phyloP scores from a whole-genome alignment of 805 yeast genomes.

The Metschnikowia anglica region DNA sequence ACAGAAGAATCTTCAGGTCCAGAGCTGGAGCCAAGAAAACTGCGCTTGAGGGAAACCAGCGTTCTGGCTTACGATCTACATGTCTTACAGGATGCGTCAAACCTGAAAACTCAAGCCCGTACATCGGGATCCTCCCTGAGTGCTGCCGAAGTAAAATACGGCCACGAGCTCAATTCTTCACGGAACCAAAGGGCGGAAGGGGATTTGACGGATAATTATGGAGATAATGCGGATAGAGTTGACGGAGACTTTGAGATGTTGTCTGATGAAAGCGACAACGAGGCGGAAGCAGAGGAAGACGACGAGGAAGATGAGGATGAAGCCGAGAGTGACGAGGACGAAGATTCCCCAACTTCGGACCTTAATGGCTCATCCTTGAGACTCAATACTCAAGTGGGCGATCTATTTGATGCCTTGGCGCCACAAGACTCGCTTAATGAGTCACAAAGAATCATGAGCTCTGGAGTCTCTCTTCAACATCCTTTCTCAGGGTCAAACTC shows the following conservation, averaged over 20 bases:
- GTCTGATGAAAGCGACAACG: conserved; percentile 1
- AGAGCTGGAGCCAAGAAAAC: conserved; percentile 12
- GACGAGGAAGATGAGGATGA: conserved; percentile 33
- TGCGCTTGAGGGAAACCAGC: conserved; percentile 16
- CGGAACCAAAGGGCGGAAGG: neutral
- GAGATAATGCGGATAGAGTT: neutral
- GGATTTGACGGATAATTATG: neutral
- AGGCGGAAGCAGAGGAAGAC: conserved; percentile 10
- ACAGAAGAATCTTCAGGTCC: conserved; percentile 26
- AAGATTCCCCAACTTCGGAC: conserved; percentile 5
- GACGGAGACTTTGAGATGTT: neutral
- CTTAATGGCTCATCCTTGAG: conserved; percentile 13
- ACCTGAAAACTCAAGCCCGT: neutral
- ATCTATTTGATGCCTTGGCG: conserved; percentile 1
- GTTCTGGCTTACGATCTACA: conserved; percentile 10
- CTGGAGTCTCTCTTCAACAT: neutral
- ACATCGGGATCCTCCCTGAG: conserved; percentile 4
- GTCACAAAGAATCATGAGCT: neutral
- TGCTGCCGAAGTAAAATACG: neutral
- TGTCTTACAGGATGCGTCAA: neutral
- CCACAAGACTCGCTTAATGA: conserved; percentile 1
- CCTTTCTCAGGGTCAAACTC: neutral
- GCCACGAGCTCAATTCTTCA: neutral
- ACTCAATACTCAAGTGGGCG: conserved; percentile 14
- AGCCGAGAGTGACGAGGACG: neutral